Evolutionary conservation across 1,284 basidiomycete species (phyloP), one percentile per base, ranked within the genome.

Genomic region (Fomitopsis betulina): DNA sequence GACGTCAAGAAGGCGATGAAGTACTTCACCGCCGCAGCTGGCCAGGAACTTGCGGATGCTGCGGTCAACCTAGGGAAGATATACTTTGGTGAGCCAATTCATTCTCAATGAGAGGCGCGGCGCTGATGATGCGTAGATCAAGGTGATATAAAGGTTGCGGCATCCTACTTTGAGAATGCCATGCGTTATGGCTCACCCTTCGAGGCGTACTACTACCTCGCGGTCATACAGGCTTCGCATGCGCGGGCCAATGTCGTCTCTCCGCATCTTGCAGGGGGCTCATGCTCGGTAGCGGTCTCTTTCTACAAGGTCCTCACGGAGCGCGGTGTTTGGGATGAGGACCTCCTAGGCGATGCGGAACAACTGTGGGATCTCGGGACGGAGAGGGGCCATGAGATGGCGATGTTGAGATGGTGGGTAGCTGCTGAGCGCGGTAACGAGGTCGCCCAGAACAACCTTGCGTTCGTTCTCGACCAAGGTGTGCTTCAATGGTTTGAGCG

Each of bases 361-460:
- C 76, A 80, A 55, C 84, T 86, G 9, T 95, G 94, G 91, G 80
- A 81, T 65, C 77, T 82, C 5, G 89, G 85, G 1, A 87, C 89
- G 8, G 81, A 86, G 56, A 76, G 82, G 54, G 84, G 82, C 27
- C 84, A 82, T 66, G 86, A 91, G 64, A 77, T 81, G 57, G 91
- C 91, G 1, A 84, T 97, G 75, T 75, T 97, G n/a, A 86, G 90
- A 52, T 98, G 95, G 92, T 95, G 92, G 89, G 83, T 97, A 55
- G 90, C 94, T 37, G 94, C 94, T 5, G 97, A 99, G 75, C 79
- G 92, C 63, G 97, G 97, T 0, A 89, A 85, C 55, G 96, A 99
- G 73, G 82, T 89, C 38, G 96, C 94, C 2, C 96, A 98, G 76
- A 98, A 96, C 72, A 99, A 99, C 68, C 77, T 99, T 10, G 97